phyloP scores from a whole-genome alignment of 179 eudicot species.

The Gypsophila paniculata region DNA sequence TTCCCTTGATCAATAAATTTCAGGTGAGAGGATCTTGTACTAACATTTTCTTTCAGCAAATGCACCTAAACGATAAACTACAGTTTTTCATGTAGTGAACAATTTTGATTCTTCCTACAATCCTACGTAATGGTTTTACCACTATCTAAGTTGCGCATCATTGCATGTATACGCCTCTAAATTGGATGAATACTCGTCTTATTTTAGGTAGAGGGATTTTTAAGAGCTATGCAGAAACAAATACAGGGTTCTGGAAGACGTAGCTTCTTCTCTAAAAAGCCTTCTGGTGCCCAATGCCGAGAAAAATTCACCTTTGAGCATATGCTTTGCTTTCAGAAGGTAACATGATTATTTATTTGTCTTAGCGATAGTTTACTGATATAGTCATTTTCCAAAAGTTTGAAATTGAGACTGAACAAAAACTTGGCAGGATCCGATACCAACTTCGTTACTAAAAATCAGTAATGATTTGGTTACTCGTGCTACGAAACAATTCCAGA shows the following conservation, averaged over 20 bases:
- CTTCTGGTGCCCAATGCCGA: conserved; percentile 64
- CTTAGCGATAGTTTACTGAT: neutral
- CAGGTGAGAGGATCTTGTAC: conserved; percentile 51
- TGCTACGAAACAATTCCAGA: conserved; percentile 79
- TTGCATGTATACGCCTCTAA: neutral
- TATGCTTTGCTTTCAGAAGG: conserved; percentile 98
- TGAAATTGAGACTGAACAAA: conserved; percentile 20
- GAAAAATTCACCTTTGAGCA: conserved; percentile 94
- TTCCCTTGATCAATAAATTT: conserved; percentile 88
- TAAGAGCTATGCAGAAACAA: conserved; percentile 97
- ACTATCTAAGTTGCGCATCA: too few species aligned
- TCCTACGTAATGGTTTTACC: neutral
- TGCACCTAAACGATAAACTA: neutral
- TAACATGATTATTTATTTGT: conserved; percentile 23
- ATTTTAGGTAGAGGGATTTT: conserved; percentile 82
- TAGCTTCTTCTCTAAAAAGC: conserved; percentile 76
- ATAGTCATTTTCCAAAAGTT: neutral
- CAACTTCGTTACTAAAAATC: conserved; percentile 87
- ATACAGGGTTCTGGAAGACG: conserved; percentile 78
- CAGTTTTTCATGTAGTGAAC: neutral
- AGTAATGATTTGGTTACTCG: conserved; percentile 66
- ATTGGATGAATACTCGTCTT: neutral
- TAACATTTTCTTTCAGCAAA: conserved; percentile 2
- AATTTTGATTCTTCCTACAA: too few species aligned
- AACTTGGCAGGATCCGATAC: conserved; percentile 79